Evolutionary conservation across 2,329 filamentous ascomycete genomes (phyloP).

Genomic region (Scytalidium sp.): DNA sequence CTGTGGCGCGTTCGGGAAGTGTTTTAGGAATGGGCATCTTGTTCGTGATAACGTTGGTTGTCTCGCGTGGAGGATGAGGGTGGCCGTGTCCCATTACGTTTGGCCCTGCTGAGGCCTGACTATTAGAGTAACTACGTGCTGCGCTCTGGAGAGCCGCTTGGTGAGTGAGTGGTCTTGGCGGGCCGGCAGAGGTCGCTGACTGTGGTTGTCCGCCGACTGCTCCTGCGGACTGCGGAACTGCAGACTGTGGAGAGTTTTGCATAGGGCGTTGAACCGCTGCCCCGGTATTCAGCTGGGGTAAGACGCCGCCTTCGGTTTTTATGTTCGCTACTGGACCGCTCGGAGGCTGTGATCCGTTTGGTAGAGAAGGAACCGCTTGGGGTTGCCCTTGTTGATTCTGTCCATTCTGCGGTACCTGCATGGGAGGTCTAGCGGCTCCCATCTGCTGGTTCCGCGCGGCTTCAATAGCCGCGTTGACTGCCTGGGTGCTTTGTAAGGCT

Average conservation of each 20-base stretch:
- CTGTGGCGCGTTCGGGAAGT: constrained; percentile 64
- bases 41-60: constrained; percentile 22
- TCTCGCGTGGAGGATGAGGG: constrained; percentile 23
- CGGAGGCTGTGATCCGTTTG: constrained; percentile 13
- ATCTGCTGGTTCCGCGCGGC: constrained; percentile 30
- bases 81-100: constrained; percentile 30
- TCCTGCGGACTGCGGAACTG: constrained; percentile 24
- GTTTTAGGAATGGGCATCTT: constrained; percentile 56
- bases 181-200: constrained; percentile 15
- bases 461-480: constrained; percentile 31
- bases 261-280: constrained; percentile 16
- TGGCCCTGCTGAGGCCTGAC: constrained; percentile 14
- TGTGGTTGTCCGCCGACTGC: constrained; percentile 10
- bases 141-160: constrained; percentile 27
- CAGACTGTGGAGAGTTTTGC: constrained; percentile 26
- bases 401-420: constrained; percentile 13
- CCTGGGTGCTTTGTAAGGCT: constrained; percentile 26
- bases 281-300: constrained; percentile 24
- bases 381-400: constrained; percentile 12
- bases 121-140: constrained; percentile 29
- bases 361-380: constrained; percentile 15
- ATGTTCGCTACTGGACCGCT: constrained; percentile 15
- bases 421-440: constrained; percentile 20
- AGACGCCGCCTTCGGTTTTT: constrained; percentile 22
- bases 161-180: constrained; percentile 21